Base-by-base conservation (phyloP, 169 alveolate genomes). In the Cyclospora cayetanensis region DNA sequence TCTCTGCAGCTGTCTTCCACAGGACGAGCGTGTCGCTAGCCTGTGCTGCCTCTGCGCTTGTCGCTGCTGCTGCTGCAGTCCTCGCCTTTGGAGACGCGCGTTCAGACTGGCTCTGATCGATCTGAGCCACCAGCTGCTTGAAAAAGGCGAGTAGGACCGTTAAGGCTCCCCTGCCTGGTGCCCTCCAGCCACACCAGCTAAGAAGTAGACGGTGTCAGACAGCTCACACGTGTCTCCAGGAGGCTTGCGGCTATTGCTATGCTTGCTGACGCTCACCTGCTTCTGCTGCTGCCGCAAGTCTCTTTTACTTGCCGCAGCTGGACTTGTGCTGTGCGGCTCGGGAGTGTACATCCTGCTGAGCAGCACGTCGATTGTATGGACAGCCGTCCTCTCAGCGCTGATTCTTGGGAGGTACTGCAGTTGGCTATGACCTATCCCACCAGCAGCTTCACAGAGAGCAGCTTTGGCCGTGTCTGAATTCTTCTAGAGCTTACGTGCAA, bases 41-140 rank as follows among this genome's bases (percentile, higher is more conserved):
- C 0, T 25, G 46, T 29, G 15, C 31, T 29, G 79, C 52, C 20
- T 39, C 50, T 70, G 42, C 53, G 12, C 11, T 22, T 74, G 53
- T 22, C 39, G 60, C 84, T 4, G 29, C 27, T 29, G n/a, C 27
- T 72, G 63, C 25, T 80, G 25, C 90, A 82, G 60, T 55, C 55
- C 35, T n/a, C 53, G 77, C 12, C 20, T 41, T 52, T 93, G 94
- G 95, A 76, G 63, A 60, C 91, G 82, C 39, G 91, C 93, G 31
- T 55, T 72, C 65, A 74, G 72, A 77, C 91, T 93, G 12, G 86
- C 94, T 11, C 29, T 77, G 52, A 42, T 93, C 29, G 94, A 90
- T 70, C 42, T 93, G 55, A 43, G 68, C 27, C 92, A 90, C 80
- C 95, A 90, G 65, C 90, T 85, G 35, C 52, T 83, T 12, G 90